phyloP scores from a whole-genome alignment of 805 yeast species.

The Yarrowia keelungensis region DNA sequence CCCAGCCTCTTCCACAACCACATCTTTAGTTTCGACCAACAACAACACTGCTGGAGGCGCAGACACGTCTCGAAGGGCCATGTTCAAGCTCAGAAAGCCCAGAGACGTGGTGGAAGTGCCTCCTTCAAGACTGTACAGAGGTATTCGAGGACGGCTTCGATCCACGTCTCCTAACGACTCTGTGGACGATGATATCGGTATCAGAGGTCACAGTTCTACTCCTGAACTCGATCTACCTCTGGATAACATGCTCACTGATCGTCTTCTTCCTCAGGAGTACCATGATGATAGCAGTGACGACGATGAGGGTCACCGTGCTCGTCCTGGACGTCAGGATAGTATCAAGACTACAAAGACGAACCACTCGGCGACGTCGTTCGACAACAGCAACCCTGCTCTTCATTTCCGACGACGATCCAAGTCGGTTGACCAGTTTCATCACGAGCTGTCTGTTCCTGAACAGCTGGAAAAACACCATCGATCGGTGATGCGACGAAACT shows the following conservation, averaged over 20 bases:
- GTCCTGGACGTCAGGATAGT: constrained; percentile 25
- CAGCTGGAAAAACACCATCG: constrained; percentile 31
- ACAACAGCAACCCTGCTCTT: constrained; percentile 19
- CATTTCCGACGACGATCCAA: constrained; percentile 29
- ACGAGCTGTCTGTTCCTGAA: constrained; percentile 36
- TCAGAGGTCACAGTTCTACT: not conserved
- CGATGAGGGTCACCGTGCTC: not conserved
- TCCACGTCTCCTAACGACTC: constrained; percentile 24
- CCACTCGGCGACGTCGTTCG: not conserved
- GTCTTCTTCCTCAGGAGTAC: constrained; percentile 17
- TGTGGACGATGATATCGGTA: not conserved
- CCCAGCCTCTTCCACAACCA: not conserved
- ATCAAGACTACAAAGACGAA: constrained; percentile 20
- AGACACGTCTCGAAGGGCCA: constrained; percentile 23
- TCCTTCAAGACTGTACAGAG: constrained; percentile 15
- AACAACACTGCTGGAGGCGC: not conserved
- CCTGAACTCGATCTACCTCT: constrained; percentile 20
- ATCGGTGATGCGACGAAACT: constrained; percentile 23
- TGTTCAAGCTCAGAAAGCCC: constrained; percentile 34
- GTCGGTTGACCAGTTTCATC: constrained; percentile 36
- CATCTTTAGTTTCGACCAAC: constrained; percentile 7
- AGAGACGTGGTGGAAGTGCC: constrained; percentile 28
- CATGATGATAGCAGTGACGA: constrained; percentile 25
- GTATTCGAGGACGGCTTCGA: constrained; percentile 18
- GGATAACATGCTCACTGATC: constrained; percentile 24